Percentiles rank a stretch among this genome's conserved stretches.
Evolutionary conservation across 2,329 filamentous ascomycete genomes (phyloP).

Genomic region (Penicillium janthinellum): DNA sequence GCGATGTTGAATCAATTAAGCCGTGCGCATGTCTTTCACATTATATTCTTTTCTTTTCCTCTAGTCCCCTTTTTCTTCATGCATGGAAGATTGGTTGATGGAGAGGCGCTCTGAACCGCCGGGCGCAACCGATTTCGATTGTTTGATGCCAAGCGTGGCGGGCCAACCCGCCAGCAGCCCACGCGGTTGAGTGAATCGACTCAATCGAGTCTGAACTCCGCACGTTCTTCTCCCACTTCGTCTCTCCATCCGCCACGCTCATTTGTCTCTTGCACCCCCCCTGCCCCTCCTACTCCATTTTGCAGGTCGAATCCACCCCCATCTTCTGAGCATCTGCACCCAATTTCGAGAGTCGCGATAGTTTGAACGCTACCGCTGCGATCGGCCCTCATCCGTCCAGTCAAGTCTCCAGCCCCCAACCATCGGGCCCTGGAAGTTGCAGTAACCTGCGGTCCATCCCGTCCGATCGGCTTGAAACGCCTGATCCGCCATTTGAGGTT

Average conservation of each 20-base stretch:
- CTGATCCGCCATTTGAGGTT: neutral
- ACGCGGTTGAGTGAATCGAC: neutral
- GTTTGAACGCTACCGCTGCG: neutral
- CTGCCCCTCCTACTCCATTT: too few relatives aligned
- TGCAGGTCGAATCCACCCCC: neutral
- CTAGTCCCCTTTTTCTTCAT: too few relatives aligned
- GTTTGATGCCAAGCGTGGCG: slow-evolving; percentile 4
- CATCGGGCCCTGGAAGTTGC: neutral
- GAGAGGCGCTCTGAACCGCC: slow-evolving; percentile 15
- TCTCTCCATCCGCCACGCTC: neutral
- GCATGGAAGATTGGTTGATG: neutral
- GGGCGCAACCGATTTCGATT: slow-evolving; percentile 2
- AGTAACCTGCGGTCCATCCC: neutral
- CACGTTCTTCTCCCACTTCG: neutral
- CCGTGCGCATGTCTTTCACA: neutral
- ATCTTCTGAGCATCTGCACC: too few relatives aligned
- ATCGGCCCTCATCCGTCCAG: neutral
- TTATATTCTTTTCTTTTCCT: neutral
- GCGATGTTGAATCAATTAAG: too few relatives aligned
- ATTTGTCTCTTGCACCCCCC: neutral
- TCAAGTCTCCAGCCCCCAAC: neutral
- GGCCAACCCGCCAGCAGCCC: slow-evolving; percentile 6
- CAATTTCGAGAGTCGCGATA: neutral
- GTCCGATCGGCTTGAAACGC: neutral
- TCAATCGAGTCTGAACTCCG: neutral